These are phyloP conservation scores for Colletotrichum coccodes DNA, from an alignment of 2,329 filamentous ascomycete genomes.

Conservation along the genomic window DNA sequence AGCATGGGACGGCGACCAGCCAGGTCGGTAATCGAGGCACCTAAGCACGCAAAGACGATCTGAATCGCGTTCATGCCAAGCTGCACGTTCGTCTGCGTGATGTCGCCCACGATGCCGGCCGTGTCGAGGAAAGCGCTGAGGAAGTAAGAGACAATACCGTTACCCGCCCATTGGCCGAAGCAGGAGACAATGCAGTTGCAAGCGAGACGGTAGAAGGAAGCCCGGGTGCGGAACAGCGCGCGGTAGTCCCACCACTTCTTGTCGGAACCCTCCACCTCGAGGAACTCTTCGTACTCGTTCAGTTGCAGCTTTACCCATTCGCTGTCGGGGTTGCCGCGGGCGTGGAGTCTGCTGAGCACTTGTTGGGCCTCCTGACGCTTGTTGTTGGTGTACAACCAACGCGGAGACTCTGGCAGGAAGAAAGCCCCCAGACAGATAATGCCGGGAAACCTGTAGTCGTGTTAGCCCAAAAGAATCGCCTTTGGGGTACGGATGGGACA, in stretches of 20 bases:
- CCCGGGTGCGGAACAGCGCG: conserved; percentile 51
- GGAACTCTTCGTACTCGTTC: conserved; percentile 52
- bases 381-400: conserved; percentile 51
- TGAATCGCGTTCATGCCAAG: conserved; percentile 59
- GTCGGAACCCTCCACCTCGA: conserved; percentile 54
- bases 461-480: conserved; percentile 33
- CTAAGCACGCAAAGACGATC: conserved; percentile 57
- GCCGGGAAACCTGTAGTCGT: conserved; percentile 43
- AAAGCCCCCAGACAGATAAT: conserved; percentile 43
- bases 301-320: conserved; percentile 49
- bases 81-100: conserved; percentile 56
- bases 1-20: conserved; percentile 63
- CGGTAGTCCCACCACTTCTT: conserved; percentile 61
- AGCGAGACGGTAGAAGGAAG: conserved; percentile 53
- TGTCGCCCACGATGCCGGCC: conserved; percentile 54
- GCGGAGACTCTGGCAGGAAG: conserved; percentile 48
- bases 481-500: not conserved
- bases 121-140: conserved; percentile 59
- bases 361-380: conserved; percentile 39
- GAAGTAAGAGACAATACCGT: conserved; percentile 59
- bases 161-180: conserved; percentile 59
- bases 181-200: conserved; percentile 54
- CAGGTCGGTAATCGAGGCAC: conserved; percentile 58
- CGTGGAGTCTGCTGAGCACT: conserved; percentile 52
- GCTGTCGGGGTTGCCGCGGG: conserved; percentile 50